Percentiles rank a stretch among this genome's conserved stretches.
phyloP scores from a whole-genome alignment of 2,329 filamentous ascomycete genomes.

The Cladosporium cucumerinum region DNA sequence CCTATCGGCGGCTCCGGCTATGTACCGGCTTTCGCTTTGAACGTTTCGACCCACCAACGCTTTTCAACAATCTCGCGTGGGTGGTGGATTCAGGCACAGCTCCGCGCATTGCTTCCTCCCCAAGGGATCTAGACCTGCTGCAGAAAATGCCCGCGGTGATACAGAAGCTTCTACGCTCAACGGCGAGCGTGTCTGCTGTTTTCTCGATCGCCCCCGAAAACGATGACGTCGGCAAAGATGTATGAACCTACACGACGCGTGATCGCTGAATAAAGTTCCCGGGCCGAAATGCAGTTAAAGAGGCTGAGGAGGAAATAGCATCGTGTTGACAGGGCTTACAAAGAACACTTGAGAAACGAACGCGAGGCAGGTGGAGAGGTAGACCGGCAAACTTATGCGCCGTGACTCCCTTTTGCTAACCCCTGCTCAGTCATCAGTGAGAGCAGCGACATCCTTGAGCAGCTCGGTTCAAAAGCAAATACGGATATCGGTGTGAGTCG shows the following conservation, averaged over 20 bases:
- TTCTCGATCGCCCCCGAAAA: not conserved
- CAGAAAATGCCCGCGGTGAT: not conserved
- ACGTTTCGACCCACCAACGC: slow-evolving; percentile 3
- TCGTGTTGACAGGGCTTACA: not conserved
- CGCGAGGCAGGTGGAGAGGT: not conserved
- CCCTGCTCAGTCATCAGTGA: not conserved
- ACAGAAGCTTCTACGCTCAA: not conserved
- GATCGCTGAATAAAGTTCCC: not conserved
- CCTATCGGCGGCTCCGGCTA: not conserved
- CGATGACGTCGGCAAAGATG: not conserved
- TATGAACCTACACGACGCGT: not conserved
- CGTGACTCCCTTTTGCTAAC: not conserved
- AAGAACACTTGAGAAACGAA: not conserved
- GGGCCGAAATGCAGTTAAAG: not conserved
- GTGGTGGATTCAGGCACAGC: not conserved
- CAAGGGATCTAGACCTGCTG: not conserved
- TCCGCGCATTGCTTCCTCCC: not conserved
- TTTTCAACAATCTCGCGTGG: slow-evolving; percentile 9
- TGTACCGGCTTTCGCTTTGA: not conserved
- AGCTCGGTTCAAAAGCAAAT: not conserved
- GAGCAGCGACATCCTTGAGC: not conserved
- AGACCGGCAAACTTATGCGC: not conserved
- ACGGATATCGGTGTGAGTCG: not conserved
- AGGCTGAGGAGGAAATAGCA: not conserved
- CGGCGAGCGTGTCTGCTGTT: not conserved